Evolutionary conservation across 768 basidiomycete genomes (phyloP).

Genomic region (Coprinellus aureogranulatus): DNA sequence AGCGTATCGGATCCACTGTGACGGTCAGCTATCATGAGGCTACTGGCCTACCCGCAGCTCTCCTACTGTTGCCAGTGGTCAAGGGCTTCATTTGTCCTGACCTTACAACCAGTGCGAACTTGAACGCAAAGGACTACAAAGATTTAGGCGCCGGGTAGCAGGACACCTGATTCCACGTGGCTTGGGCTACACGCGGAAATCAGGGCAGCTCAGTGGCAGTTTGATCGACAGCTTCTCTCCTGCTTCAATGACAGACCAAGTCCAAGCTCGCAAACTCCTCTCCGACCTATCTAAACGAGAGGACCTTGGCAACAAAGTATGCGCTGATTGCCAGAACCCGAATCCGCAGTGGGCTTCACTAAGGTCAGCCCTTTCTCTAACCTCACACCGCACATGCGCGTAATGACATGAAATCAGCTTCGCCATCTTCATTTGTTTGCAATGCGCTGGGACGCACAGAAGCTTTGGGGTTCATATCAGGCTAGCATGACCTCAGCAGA

Average conservation of each 20-base stretch:
- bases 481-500: conserved; percentile 31
- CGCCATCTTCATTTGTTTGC: conserved; percentile 88
- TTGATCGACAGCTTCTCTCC: not conserved
- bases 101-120: too few species aligned
- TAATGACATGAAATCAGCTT: conserved; percentile 42
- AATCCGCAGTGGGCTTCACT: conserved; percentile 95
- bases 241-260: conserved; percentile 55
- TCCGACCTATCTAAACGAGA: conserved; percentile 72
- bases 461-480: conserved; percentile 94
- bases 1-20: too few species aligned
- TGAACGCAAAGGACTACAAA: too few species aligned
- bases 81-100: too few species aligned
- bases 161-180: too few species aligned
- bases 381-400: not conserved
- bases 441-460: conserved; percentile 80
- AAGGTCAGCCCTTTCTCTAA: conserved; percentile 42
- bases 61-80: too few species aligned
- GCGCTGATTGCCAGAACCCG: conserved; percentile 83
- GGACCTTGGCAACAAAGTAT: conserved; percentile 71
- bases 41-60: too few species aligned
- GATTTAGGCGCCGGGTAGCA: too few species aligned
- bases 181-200: too few species aligned
- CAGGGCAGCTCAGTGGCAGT: not conserved
- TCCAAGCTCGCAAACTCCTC: conserved; percentile 65
- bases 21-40: too few species aligned